These are phyloP conservation scores for Neolentinus lepideus DNA, from an alignment of 1,284 basidiomycete genomes.

Conservation along the genomic window DNA sequence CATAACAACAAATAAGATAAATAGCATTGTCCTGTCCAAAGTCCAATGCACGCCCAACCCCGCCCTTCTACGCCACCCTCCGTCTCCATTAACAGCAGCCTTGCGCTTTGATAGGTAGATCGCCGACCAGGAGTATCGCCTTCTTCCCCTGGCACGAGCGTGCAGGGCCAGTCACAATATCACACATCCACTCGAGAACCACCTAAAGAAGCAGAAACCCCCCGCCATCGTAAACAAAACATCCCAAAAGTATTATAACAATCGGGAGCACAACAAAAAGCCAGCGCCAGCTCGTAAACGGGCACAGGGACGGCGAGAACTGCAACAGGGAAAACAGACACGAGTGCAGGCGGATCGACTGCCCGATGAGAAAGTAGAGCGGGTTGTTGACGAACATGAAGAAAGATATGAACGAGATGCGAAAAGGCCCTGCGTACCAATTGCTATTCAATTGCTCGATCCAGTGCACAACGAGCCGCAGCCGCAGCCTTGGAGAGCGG, in stretches of 20 bases:
- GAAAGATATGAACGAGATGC: not conserved
- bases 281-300: not conserved
- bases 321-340: not conserved
- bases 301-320: not conserved
- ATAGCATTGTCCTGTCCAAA: not conserved
- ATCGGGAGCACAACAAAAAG: not conserved
- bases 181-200: not conserved
- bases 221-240: not conserved
- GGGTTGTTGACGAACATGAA: constrained; percentile 2
- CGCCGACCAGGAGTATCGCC: too few species aligned
- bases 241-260: not conserved
- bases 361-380: not conserved
- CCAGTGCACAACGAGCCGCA: constrained; percentile 88
- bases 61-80: too few species aligned
- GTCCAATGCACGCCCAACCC: not conserved
- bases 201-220: not conserved
- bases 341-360: not conserved
- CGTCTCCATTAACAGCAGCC: too few species aligned
- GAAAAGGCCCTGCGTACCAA: constrained; percentile 26
- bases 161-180: too few species aligned
- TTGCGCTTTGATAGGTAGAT: too few species aligned
- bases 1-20: not conserved
- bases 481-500: constrained; percentile 67
- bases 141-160: too few species aligned
- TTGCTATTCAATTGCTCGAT: constrained; percentile 74